phyloP scores from a whole-genome alignment of 164 flowering plant genomes.

The Dillenia turbinata region DNA sequence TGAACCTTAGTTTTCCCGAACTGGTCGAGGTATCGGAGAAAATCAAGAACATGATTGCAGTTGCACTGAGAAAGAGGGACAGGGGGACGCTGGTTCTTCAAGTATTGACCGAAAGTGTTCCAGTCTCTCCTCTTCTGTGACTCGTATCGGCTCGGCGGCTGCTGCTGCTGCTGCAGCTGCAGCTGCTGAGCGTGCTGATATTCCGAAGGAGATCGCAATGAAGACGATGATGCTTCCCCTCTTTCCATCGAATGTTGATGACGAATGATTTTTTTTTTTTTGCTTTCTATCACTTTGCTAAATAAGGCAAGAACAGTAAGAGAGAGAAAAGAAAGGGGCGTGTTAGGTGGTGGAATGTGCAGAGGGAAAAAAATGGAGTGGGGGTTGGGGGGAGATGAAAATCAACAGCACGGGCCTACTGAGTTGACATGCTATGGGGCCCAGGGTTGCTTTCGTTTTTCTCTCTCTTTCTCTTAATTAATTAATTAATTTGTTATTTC shows the following conservation, averaged over 20 bases:
- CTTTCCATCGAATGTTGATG: neutral
- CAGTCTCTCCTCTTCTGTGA: constrained; percentile 41
- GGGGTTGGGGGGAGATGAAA: no score
- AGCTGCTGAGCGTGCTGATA: neutral
- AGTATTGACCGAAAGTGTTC: constrained; percentile 38
- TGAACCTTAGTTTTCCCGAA: constrained; percentile 43
- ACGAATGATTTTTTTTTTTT: neutral
- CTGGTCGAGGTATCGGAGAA: constrained; percentile 37
- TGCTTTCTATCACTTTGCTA: neutral
- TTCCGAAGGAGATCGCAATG: neutral
- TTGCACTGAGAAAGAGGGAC: constrained; percentile 24
- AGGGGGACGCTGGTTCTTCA: constrained; percentile 39
- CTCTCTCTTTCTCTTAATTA: no score
- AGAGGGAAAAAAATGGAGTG: no score
- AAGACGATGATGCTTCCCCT: constrained; percentile 1
- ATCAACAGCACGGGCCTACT: no score
- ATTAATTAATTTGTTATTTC: no score
- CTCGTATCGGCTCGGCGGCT: constrained; percentile 33
- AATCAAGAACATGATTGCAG: constrained; percentile 32
- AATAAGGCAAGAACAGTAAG: no score
- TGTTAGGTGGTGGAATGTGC: no score
- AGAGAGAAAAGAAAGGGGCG: no score
- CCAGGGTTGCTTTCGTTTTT: no score
- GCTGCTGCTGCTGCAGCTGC: constrained; percentile 8
- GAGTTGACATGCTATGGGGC: no score